These are phyloP conservation scores for Trichoderma harzianum DNA, from an alignment of 2,329 filamentous ascomycete species.

Conservation along the genomic window DNA sequence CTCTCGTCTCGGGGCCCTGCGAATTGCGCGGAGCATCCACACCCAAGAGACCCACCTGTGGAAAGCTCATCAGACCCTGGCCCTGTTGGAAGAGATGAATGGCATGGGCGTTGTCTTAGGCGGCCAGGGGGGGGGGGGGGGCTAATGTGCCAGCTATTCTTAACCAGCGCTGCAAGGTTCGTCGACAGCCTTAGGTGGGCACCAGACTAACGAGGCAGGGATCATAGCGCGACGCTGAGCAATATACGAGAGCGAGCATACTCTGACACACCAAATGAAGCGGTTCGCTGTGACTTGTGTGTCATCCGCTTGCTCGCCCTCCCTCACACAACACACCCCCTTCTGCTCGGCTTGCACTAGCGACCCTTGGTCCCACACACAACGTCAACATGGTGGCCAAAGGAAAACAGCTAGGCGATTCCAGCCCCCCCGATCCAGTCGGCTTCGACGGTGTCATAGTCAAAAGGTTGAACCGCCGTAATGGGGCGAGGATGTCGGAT, in stretches of 20 bases:
- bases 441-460: conserved; percentile 21
- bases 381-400: conserved; percentile 18
- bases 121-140: conserved; percentile 27
- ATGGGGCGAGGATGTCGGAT: conserved; percentile 20
- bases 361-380: conserved; percentile 22
- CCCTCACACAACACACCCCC: conserved; percentile 24
- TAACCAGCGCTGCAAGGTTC: conserved; percentile 37
- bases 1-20: conserved; percentile 28
- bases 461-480: conserved; percentile 16
- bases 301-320: conserved; percentile 27
- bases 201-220: conserved; percentile 31
- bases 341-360: conserved; percentile 30
- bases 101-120: conserved; percentile 35
- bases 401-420: conserved; percentile 19
- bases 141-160: conserved; percentile 45
- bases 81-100: conserved; percentile 33
- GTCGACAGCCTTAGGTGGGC: conserved; percentile 32
- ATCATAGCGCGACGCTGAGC: conserved; percentile 41
- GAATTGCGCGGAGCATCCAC: conserved; percentile 39
- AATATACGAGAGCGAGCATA: conserved; percentile 51
- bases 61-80: conserved; percentile 29
- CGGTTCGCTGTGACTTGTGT: conserved; percentile 33
- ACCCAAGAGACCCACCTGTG: conserved; percentile 27
- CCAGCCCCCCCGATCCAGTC: conserved; percentile 20
- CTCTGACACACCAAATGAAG: conserved; percentile 50